Evolutionary conservation across 2,329 filamentous ascomycete genomes (phyloP), one percentile per base, ranked within the genome.

Genomic region (Talaromyces sp.): DNA sequence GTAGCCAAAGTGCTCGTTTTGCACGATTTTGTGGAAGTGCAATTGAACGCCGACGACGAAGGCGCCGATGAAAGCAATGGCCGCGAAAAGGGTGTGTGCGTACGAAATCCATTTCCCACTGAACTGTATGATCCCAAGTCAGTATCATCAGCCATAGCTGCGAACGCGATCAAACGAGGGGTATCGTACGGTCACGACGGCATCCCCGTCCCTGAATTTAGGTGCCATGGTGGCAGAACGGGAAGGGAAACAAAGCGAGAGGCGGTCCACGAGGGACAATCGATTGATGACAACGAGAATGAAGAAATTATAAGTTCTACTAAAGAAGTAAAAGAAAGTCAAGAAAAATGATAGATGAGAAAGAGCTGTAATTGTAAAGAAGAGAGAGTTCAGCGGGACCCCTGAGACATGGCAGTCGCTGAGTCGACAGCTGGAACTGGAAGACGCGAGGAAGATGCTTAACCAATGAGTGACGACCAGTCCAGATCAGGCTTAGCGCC

Each of bases 1-100:
- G 73, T 96, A 96, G 69, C 92, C 92, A 77, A 92, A 96, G 80
- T 93, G 90, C 78, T 99, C 92, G 78, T 99, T 99, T 78, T 97
- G 83, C 62, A 99, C 95, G 69, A 99, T 99, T 81, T 99, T 99
- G 73, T 90, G 86, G 80, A 95, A 98, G 79, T 99, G 95, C 56
- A 99, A 84, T 61, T 82, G 84, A 62, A 88, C 81, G 68, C 93
- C 93, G 65, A 96, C 87, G 62, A 93, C 75, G 67, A 98, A 82
- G 64, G 93, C 93, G 73, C 91, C 92, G 67, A 96, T 67, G 73
- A 98, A 98, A 63, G 93, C 93, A 42, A 75, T 64, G 76, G 96
- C 98, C 64, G 92, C 95, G 69, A 91, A 80, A 55, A 83, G 77
- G 8, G 95, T 99, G 79, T 99, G 95, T 67, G 86, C 78, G 85